Percentiles rank a stretch among this genome's conserved stretches.
phyloP scores from a whole-genome alignment of 148 eudicot genomes.

The Limonium bicolor region DNA sequence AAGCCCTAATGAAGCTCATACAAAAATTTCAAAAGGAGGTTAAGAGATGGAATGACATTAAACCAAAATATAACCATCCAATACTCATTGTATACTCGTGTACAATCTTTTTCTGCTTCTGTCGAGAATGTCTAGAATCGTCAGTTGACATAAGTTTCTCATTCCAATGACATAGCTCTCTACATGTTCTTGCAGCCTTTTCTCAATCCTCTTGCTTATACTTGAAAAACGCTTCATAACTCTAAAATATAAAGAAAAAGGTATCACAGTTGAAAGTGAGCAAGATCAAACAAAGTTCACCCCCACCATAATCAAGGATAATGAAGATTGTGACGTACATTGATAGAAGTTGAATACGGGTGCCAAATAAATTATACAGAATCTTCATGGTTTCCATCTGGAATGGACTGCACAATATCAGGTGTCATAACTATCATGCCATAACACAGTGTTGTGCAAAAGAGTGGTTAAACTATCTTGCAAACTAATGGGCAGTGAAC shows the following conservation, averaged over 20 bases:
- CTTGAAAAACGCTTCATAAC: constrained; percentile 43
- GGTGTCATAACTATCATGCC: too few relatives aligned
- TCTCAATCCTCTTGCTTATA: constrained; percentile 43
- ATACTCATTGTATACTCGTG: constrained; percentile 73
- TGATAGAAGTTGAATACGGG: constrained; percentile 74
- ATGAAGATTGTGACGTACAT: constrained; percentile 27
- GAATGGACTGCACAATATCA: constrained; percentile 40
- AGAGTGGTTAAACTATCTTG: too few relatives aligned
- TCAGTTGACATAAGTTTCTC: constrained; percentile 49
- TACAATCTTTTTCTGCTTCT: constrained; percentile 55
- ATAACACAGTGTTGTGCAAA: too few relatives aligned
- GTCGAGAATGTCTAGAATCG: constrained; percentile 48
- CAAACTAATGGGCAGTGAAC: too few relatives aligned
- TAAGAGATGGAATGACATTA: neutral
- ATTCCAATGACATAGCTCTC: constrained; percentile 65
- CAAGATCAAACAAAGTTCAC: neutral
- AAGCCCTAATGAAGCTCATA: neutral
- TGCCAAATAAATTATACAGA: constrained; percentile 65
- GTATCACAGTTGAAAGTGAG: neutral
- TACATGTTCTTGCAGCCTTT: constrained; percentile 41
- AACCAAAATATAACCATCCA: too few relatives aligned
- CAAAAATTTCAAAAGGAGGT: neutral
- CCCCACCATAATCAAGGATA: too few relatives aligned
- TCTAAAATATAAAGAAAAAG: constrained; percentile 18
- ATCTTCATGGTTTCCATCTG: constrained; percentile 48